Percentiles rank a stretch among this genome's conserved stretches.
phyloP scores from a whole-genome alignment of 306 rosid genomes.

The Cyclanthera cordifolia region DNA sequence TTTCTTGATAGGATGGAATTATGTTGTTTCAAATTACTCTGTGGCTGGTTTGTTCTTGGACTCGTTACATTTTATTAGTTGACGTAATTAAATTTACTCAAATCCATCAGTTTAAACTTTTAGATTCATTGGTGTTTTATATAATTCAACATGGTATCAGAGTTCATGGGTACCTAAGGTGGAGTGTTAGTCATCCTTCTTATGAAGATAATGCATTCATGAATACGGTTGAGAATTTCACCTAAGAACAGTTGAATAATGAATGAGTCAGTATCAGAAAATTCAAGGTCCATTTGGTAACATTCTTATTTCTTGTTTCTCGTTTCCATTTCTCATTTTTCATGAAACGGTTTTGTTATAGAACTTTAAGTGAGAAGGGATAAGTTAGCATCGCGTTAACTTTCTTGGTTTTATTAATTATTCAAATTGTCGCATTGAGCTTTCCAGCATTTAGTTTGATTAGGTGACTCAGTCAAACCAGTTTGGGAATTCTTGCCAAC shows the following conservation, averaged over 20 bases:
- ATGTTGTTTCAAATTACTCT: slow-evolving; percentile 2
- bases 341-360: no score
- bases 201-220: slow-evolving; percentile 29
- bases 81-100: no score
- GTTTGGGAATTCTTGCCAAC: slow-evolving; percentile 2
- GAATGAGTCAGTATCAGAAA: slow-evolving; percentile 40
- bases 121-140: no score
- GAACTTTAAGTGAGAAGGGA: not conserved
- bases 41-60: slow-evolving; percentile 16
- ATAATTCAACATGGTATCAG: no score
- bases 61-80: slow-evolving; percentile 14
- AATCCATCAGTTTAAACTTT: no score
- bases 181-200: slow-evolving; percentile 36
- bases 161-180: no score
- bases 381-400: not conserved
- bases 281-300: no score
- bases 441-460: not conserved
- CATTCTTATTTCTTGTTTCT: not conserved
- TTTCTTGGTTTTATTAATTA: not conserved
- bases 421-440: not conserved
- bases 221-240: slow-evolving; percentile 40
- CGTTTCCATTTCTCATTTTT: no score
- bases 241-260: slow-evolving; percentile 48
- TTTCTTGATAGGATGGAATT: slow-evolving; percentile 2
- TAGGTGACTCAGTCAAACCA: not conserved